Percentiles rank a stretch among this genome's conserved stretches.
phyloP scores from a whole-genome alignment of 345 rosid genomes.

The Aquilaria sinensis region DNA sequence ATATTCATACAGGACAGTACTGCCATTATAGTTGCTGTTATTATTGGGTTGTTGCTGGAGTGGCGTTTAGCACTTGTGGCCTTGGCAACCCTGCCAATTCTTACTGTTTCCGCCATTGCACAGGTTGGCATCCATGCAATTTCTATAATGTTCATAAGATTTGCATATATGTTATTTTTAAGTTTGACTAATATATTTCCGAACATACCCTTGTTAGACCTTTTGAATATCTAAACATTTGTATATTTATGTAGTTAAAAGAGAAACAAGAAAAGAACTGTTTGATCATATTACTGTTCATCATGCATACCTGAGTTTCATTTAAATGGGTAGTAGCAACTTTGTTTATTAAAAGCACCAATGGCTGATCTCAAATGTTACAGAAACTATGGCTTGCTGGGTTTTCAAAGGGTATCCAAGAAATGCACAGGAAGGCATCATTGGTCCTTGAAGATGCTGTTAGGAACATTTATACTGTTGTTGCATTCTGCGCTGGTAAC shows the following conservation, averaged over 20 bases:
- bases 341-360: too few relatives aligned
- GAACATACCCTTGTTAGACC: too few relatives aligned
- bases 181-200: too few relatives aligned
- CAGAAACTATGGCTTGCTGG: constrained; percentile 99
- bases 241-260: too few relatives aligned
- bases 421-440: constrained; percentile 98
- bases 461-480: constrained; percentile 98
- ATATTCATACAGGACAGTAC: constrained; percentile 96
- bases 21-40: constrained; percentile 81
- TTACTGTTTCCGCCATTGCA: constrained; percentile 83
- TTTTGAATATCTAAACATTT: too few relatives aligned
- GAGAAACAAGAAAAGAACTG: too few relatives aligned
- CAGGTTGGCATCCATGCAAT: constrained; percentile 55
- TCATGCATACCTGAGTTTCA: too few relatives aligned
- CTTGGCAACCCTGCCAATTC: constrained; percentile 84
- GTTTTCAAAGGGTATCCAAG: constrained; percentile 98
- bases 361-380: constrained; percentile 12
- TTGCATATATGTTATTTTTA: neutral
- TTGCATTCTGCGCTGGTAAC: constrained; percentile 98
- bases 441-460: constrained; percentile 99
- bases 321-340: too few relatives aligned
- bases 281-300: too few relatives aligned
- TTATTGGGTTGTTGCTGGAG: constrained; percentile 83
- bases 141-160: neutral
- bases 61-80: constrained; percentile 98